Percentiles rank a stretch among this genome's conserved stretches.
phyloP scores from a whole-genome alignment of 1,284 basidiomycete genomes.

The Leccinum subatratum region DNA sequence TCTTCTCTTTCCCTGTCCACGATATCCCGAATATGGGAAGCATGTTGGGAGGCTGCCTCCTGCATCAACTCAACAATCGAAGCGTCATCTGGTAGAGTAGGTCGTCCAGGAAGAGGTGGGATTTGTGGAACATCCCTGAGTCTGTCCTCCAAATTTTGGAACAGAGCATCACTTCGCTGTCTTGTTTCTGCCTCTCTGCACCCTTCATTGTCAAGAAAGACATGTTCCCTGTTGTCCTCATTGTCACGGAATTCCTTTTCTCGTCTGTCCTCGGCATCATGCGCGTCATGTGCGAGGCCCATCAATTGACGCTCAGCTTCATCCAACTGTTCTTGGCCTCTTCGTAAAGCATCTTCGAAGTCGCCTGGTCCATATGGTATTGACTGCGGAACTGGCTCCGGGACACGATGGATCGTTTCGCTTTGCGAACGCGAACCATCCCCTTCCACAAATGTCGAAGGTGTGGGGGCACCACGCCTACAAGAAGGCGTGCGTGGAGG shows the following conservation, averaged over 20 bases:
- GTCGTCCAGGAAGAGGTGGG: constrained; percentile 23
- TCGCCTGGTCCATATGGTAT: constrained; percentile 8
- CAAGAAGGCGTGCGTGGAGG: constrained; percentile 11
- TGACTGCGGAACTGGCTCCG: constrained; percentile 13
- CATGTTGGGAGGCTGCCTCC: constrained; percentile 51
- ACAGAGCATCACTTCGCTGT: constrained; percentile 48
- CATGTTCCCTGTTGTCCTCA: constrained; percentile 59
- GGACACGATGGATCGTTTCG: constrained; percentile 27
- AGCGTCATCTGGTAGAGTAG: constrained; percentile 18
- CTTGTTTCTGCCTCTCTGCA: constrained; percentile 51
- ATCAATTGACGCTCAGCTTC: constrained; percentile 50
- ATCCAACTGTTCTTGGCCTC: constrained; percentile 50
- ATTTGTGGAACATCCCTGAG: constrained; percentile 28
- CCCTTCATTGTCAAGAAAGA: constrained; percentile 57
- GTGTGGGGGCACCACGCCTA: constrained; percentile 13
- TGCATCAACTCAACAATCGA: constrained; percentile 40
- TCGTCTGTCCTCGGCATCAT: constrained; percentile 55
- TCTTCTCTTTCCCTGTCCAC: constrained; percentile 59
- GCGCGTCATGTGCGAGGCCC: constrained; percentile 43
- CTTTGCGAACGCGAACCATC: constrained; percentile 21
- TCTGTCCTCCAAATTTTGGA: constrained; percentile 43
- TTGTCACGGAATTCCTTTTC: constrained; percentile 58
- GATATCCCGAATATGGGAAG: constrained; percentile 53
- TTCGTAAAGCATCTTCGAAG: constrained; percentile 48
- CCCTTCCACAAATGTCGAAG: constrained; percentile 20